Percentiles rank a stretch among this genome's conserved stretches.
phyloP scores from a whole-genome alignment of 2,329 filamentous ascomycete genomes.

The Talaromyces sp. region DNA sequence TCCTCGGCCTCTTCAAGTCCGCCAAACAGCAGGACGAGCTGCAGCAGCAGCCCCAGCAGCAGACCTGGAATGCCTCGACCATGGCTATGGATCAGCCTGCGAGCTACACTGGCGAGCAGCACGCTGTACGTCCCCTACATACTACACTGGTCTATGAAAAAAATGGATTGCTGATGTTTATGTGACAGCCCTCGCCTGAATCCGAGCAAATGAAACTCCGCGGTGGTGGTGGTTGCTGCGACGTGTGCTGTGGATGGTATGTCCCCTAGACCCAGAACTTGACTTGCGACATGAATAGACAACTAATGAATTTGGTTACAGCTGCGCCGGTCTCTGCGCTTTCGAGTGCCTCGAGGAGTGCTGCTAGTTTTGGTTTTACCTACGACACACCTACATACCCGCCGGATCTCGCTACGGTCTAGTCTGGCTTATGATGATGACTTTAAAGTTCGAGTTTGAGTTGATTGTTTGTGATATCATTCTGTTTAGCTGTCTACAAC shows the following conservation, averaged over 20 bases:
- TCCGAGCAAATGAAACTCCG: constrained; percentile 24
- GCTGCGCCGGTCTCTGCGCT: constrained; percentile 24
- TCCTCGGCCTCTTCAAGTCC: constrained; percentile 29
- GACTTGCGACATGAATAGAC: too few relatives aligned
- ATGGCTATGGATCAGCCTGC: constrained; percentile 28
- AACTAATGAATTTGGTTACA: too few relatives aligned
- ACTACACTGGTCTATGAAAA: too few relatives aligned
- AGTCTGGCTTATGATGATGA: not conserved
- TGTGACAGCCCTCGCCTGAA: constrained; percentile 16
- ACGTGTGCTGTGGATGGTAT: constrained; percentile 28
- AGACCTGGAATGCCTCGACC: constrained; percentile 27
- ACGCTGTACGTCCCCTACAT: too few relatives aligned
- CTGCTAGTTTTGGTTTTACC: constrained; percentile 16
- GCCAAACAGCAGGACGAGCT: constrained; percentile 17
- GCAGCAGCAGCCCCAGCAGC: constrained; percentile 10
- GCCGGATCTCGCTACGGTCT: not conserved
- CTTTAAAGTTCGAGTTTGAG: not conserved
- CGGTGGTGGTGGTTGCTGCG: constrained; percentile 23
- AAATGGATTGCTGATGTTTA: too few relatives aligned
- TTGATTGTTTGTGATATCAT: not conserved
- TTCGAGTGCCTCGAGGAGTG: constrained; percentile 27
- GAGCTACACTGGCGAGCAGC: constrained; percentile 23
- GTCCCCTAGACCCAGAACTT: too few relatives aligned
- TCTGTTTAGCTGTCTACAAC: too few relatives aligned
- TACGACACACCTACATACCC: not conserved